Evolutionary conservation across 1,139 yeast genomes (phyloP), one percentile per base, ranked within the genome.

Genomic region (Kodamaea arcana): DNA sequence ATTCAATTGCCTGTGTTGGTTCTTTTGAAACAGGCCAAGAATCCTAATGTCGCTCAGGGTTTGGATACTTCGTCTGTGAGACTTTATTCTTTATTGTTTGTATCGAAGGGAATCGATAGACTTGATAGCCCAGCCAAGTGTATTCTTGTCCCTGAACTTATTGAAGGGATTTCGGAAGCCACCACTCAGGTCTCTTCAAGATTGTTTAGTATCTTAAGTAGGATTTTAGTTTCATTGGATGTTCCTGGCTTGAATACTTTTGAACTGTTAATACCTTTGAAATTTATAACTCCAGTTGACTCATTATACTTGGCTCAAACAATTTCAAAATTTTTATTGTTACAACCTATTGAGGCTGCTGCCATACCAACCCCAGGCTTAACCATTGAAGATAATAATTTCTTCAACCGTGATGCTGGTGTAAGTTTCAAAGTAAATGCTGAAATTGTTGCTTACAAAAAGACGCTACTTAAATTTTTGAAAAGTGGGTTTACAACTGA

Each of bases 331-430:
- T 73, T 85, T 39, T 72, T 84, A 49, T 48, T 83, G 38, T 56
- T 85, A 28, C 63, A 62, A 31, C 80, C 87, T 0, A 67, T 50
- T 0, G 34, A 41, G 2, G 42, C 43, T 10, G 27, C 34, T 2
- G 54, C 58, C 1, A 60, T 45, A 43, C 72, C 34, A 16, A 66
- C 76, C 34, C 85, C 92, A 0, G 95, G 95, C 0, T 59, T 87
- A 38, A 66, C 79, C 16, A 53, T 67, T 1, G 54, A 56, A 0
- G 86, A 83, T 36, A 69, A 72, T 22, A 54, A 73, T 1, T 84
- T 78, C 48, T 75, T 86, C 48, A 80, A 86, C 0, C 69, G 69
- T 35, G 76, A 76, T 42, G 86, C 94, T 4, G 87, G 90, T 11
- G 75, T 79, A 0, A 52, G 72, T 0, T 78, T 73, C 48, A 72